Conservation (phyloP, 768 basidiomycete genomes). For the Rhizopogon rudus region DNA sequence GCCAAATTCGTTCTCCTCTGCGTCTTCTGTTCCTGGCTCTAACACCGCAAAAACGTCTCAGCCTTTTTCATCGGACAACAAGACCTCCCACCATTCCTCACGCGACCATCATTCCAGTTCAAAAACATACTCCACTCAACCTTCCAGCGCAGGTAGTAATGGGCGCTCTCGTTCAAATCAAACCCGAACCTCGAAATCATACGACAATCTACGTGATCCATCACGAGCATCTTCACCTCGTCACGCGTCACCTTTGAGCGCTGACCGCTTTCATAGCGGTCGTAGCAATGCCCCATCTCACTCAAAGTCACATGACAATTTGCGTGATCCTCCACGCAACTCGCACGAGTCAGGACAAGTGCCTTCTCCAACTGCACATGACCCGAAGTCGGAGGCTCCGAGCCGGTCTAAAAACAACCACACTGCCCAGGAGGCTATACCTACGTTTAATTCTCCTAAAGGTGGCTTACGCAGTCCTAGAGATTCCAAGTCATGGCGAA, state of each 20-base stretch:
- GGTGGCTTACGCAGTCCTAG: not conserved
- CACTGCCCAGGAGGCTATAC: not conserved
- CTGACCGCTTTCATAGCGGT: not conserved
- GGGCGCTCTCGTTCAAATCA: conserved; percentile 12
- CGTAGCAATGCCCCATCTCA: not conserved
- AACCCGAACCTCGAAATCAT: conserved; percentile 16
- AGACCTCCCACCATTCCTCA: conserved; percentile 5
- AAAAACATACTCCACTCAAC: conserved; percentile 12
- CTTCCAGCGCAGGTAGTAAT: conserved; percentile 6
- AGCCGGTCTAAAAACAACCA: conserved; percentile 1
- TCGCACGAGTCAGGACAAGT: not conserved
- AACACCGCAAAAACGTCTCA: conserved; percentile 9
- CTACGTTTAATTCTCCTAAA: conserved; percentile 1
- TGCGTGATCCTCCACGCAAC: not conserved
- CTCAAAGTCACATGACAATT: not conserved
- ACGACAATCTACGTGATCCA: conserved; percentile 17
- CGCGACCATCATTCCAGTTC: conserved; percentile 10
- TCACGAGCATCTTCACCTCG: conserved; percentile 6
- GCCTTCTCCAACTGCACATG: not conserved
- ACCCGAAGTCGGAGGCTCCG: not conserved
- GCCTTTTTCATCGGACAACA: conserved; percentile 2
- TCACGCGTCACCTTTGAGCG: conserved; percentile 6
- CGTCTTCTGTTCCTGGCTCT: conserved; percentile 6
- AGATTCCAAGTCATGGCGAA: not conserved
- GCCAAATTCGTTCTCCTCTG: conserved; percentile 7